phyloP scores from a whole-genome alignment of 768 basidiomycete species.

The Suillus americanus region DNA sequence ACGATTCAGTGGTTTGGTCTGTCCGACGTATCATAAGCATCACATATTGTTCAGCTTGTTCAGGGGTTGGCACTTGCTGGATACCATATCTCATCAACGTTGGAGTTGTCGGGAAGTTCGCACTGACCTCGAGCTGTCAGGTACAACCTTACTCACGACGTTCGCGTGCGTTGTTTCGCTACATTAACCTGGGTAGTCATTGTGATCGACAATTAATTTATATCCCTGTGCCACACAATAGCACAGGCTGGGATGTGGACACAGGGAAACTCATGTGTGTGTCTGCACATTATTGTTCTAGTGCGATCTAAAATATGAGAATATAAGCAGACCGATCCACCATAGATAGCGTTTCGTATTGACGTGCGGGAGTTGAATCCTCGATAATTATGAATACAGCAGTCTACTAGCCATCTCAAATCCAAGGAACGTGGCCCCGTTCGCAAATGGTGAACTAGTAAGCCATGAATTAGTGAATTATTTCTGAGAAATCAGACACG shows the following conservation, averaged over 20 bases:
- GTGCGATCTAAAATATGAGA: background rate
- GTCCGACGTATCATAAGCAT: background rate
- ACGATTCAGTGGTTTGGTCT: background rate
- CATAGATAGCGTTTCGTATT: background rate
- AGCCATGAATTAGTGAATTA: constrained; percentile 10
- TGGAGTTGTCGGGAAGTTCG: background rate
- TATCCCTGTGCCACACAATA: background rate
- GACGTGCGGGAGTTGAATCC: background rate
- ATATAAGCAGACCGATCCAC: background rate
- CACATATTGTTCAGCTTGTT: background rate
- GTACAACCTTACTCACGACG: background rate
- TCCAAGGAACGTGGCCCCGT: constrained; percentile 94
- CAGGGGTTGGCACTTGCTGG: background rate
- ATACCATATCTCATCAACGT: background rate
- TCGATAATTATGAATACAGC: constrained; percentile 40
- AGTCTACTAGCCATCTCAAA: constrained; percentile 89
- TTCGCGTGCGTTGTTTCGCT: too few relatives aligned
- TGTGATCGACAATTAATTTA: too few relatives aligned
- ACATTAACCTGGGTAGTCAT: background rate
- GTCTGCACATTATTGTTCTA: background rate
- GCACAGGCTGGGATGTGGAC: background rate
- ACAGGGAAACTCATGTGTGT: background rate
- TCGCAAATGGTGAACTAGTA: constrained; percentile 87
- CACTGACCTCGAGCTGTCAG: background rate
- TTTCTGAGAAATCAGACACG: constrained; percentile 23